Evolutionary conservation across 2,329 filamentous ascomycete genomes (phyloP).

Genomic region (Fusarium torulosum): DNA sequence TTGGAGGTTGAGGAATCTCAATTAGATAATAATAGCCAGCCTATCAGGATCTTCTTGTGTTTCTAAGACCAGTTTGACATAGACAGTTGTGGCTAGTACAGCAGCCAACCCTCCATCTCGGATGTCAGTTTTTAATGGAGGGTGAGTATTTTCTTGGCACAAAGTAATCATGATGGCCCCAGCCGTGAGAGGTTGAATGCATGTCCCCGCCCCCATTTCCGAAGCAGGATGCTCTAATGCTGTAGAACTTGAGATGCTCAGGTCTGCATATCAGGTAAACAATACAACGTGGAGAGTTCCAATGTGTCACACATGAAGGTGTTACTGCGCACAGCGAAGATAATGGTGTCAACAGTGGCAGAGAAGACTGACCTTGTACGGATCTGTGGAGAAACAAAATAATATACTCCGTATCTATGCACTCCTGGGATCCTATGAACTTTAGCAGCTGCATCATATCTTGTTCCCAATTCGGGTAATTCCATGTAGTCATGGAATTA

Average conservation of each 20-base stretch:
- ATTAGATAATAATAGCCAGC: background rate
- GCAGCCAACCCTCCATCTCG: slow-evolving; percentile 5
- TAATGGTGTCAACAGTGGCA: background rate
- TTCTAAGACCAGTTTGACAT: background rate
- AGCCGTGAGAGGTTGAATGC: slow-evolving; percentile 16
- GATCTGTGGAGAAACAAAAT: too few relatives aligned
- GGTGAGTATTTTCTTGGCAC: slow-evolving; percentile 27
- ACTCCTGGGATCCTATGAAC: background rate
- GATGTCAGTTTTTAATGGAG: slow-evolving; percentile 16
- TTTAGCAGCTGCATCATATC: slow-evolving; percentile 25
- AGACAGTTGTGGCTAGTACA: background rate
- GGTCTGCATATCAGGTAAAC: slow-evolving; percentile 23
- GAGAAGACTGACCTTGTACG: background rate
- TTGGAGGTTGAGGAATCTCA: background rate
- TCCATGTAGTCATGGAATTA: slow-evolving; percentile 8
- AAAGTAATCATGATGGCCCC: slow-evolving; percentile 34
- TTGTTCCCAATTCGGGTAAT: slow-evolving; percentile 28
- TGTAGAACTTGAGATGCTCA: slow-evolving; percentile 15
- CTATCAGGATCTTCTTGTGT: background rate
- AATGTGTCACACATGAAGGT: slow-evolving; percentile 2
- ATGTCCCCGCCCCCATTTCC: background rate
- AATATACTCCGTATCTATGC: too few relatives aligned
- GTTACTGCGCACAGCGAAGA: background rate
- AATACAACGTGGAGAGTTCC: background rate
- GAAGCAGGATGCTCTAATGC: slow-evolving; percentile 19